Percentiles rank a stretch among this genome's conserved stretches.
Conservation (phyloP, 441 rosid genomes). For the Macaranga tanarius region DNA sequence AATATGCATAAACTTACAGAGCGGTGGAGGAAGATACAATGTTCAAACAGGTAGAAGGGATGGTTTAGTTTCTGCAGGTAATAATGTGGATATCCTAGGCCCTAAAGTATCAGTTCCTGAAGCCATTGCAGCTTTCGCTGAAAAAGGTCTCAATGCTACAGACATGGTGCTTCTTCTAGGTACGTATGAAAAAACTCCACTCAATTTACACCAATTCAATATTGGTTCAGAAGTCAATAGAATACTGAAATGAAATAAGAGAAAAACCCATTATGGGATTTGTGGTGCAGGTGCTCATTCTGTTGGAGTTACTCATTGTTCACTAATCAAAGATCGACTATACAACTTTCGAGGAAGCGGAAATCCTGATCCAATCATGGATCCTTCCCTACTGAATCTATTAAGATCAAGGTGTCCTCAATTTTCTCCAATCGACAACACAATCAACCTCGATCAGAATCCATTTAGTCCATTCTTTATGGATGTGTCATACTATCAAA, state of each 20-base stretch:
- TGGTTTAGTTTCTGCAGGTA: slow-evolving; percentile 33
- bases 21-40: slow-evolving; percentile 40
- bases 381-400: slow-evolving; percentile 22
- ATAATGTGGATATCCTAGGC: slow-evolving; percentile 32
- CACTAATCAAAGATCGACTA: slow-evolving; percentile 41
- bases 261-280: not conserved
- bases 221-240: not conserved
- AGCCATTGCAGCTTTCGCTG: slow-evolving; percentile 34
- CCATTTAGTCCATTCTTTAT: slow-evolving; percentile 25
- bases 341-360: slow-evolving; percentile 39
- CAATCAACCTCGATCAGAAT: slow-evolving; percentile 45
- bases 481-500: slow-evolving; percentile 42
- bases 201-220: not conserved
- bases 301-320: slow-evolving; percentile 41
- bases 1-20: slow-evolving; percentile 18
- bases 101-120: slow-evolving; percentile 33
- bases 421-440: slow-evolving; percentile 19
- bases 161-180: slow-evolving; percentile 50
- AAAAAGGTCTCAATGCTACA: slow-evolving; percentile 32
- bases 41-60: slow-evolving; percentile 57
- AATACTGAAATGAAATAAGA: not conserved
- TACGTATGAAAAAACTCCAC: slow-evolving; percentile 5
- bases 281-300: slow-evolving; percentile 44
- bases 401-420: slow-evolving; percentile 36
- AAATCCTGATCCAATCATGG: slow-evolving; percentile 45